Base-by-base conservation (phyloP, 2,329 filamentous ascomycete genomes). In the Albophoma yamanashiensis region DNA sequence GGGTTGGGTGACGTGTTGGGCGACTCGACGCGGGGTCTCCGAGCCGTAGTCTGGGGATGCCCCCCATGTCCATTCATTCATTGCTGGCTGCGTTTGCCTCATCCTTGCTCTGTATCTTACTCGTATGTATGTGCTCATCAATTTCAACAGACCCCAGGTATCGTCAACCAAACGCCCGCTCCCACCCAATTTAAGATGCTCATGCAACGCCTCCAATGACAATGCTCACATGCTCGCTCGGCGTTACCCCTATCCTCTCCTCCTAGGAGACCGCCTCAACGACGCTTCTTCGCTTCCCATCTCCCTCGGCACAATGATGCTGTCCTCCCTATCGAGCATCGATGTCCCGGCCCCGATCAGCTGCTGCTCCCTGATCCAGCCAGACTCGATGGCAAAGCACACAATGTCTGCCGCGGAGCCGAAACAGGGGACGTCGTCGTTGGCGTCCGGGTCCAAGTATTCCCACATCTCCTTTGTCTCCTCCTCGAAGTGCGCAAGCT, bases 321-420 rank as follows among this genome's bases (percentile, higher is more conserved):
- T 78, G 31, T 76, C 74, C 62, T 77, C 75, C 39, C 70, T 66
- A 56, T 75, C 73, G 14, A 75, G 42, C 42, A 75, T 62, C 14
- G 73, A 76, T 15, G 67, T 67, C 15, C 68, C 71, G 2, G 66
- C 64, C 4, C 74, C 79, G 31, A 75, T 69, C 47, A 86, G 67
- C 69, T 86, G 82, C 22, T 76, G 76, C 64, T 81, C 76, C 1
- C 74, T 75, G 53, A 86, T 71, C 83, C 83, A 86, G 7, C 81
- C 82, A 1, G 80, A 75, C 69, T 85, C 82, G 14, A 83, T 74
- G 4, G 81, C 81, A 65, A 83, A 85, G 57, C 77, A 73, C 39
- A 85, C 80, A 22, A 85, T 75, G 62, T 85, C 82, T 15, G 76
- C 82, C 2, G 83, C 82, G 56, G 79, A 79, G 2, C 76, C 76